These are phyloP conservation scores for Millerozyma miso DNA, from an alignment of 805 yeast genomes.

Conservation along the genomic window DNA sequence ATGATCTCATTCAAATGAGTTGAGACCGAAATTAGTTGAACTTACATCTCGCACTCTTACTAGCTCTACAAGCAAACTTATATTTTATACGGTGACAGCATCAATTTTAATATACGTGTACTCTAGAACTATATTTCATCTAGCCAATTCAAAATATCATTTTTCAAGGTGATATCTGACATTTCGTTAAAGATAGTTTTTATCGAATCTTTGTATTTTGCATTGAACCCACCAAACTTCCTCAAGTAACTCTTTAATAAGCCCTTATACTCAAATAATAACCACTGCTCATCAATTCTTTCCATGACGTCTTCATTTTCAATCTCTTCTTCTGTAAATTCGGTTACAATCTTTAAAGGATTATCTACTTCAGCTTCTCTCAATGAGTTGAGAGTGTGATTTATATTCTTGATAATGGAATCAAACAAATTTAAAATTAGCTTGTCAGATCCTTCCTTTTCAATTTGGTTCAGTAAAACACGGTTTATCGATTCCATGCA, in stretches of 20 bases:
- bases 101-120: background rate
- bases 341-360: conserved; percentile 21
- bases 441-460: conserved; percentile 6
- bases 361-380: conserved; percentile 11
- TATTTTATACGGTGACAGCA: background rate
- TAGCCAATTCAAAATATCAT: conserved; percentile 19
- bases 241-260: conserved; percentile 37
- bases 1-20: no score
- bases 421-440: conserved; percentile 14
- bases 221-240: conserved; percentile 18
- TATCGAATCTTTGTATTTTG: conserved; percentile 13
- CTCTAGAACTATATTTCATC: conserved; percentile 9
- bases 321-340: conserved; percentile 21
- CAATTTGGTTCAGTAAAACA: conserved; percentile 21
- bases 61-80: background rate
- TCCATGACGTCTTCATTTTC: conserved; percentile 19
- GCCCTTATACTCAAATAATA: conserved; percentile 39
- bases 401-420: conserved; percentile 28
- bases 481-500: conserved; percentile 42
- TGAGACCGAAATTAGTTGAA: no score
- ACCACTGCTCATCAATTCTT: conserved; percentile 36
- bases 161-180: conserved; percentile 17
- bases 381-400: conserved; percentile 16
- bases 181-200: conserved; percentile 13
- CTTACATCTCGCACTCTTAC: no score